Evolutionary conservation across 495 filamentous ascomycete genomes (phyloP).

Genomic region (Penicillium maclennaniae): DNA sequence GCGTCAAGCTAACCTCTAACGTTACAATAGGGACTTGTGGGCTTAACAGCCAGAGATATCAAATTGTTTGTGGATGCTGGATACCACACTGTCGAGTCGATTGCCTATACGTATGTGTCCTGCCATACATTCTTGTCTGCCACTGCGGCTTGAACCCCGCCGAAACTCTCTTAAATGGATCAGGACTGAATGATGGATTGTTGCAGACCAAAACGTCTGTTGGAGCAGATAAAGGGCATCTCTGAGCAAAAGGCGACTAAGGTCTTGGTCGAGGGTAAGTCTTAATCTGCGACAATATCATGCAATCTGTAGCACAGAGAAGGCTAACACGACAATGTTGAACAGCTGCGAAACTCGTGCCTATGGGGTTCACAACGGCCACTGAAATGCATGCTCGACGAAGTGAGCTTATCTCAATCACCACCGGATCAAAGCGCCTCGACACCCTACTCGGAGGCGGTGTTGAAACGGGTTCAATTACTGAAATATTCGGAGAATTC

Average conservation of each 20-base stretch:
- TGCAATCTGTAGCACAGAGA: constrained; percentile 7
- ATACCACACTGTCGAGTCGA: constrained; percentile 88
- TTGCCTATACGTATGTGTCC: constrained; percentile 76
- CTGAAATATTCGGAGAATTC: constrained; percentile 98
- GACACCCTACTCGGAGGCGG: constrained; percentile 94
- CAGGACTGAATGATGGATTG: constrained; percentile 1
- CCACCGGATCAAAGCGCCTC: constrained; percentile 93
- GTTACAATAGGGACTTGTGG: constrained; percentile 61
- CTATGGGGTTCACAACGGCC: constrained; percentile 98
- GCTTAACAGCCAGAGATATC: constrained; percentile 89
- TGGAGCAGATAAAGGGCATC: constrained; percentile 96
- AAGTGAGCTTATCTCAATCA: constrained; percentile 95
- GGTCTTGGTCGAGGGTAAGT: constrained; percentile 80
- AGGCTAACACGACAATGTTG: neutral
- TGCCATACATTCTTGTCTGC: neutral
- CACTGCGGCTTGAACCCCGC: neutral
- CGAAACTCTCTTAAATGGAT: neutral
- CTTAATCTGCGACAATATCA: neutral
- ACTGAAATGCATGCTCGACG: constrained; percentile 98
- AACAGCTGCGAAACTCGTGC: constrained; percentile 87
- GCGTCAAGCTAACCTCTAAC: neutral
- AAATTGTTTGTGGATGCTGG: constrained; percentile 89
- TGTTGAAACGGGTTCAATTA: constrained; percentile 94
- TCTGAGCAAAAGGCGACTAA: constrained; percentile 95
- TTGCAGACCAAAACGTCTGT: constrained; percentile 64